A percentile compares a stretch with the other conserved stretches of the same genome.
phyloP scores from a whole-genome alignment of 257 asterid species.

The Leonotis leonurus region DNA sequence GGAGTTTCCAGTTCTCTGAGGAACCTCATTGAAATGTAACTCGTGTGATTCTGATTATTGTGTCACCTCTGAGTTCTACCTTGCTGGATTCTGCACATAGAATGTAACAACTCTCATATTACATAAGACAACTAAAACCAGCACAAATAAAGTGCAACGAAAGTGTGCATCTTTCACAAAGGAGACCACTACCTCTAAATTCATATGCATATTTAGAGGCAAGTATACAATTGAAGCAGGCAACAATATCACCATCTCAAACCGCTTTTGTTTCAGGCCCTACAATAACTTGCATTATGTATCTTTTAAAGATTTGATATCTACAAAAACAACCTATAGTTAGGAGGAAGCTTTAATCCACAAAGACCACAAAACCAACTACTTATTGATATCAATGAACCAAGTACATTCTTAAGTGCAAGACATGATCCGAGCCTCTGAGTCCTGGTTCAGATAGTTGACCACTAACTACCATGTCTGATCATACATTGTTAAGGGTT shows the following conservation, averaged over 20 bases:
- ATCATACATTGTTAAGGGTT: neutral
- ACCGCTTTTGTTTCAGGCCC: too few species aligned
- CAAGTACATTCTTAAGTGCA: neutral
- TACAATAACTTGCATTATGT: too few species aligned
- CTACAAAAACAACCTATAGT: neutral
- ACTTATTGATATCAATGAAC: neutral
- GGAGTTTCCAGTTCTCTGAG: neutral
- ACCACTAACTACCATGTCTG: neutral
- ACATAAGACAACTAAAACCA: neutral
- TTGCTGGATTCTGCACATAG: slow-evolving; percentile 12
- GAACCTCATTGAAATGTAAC: neutral
- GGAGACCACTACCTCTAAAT: neutral
- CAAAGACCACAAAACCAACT: too few species aligned
- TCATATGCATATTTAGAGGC: neutral
- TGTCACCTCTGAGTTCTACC: neutral
- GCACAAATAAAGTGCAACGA: neutral
- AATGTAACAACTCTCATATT: neutral
- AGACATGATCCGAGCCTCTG: neutral
- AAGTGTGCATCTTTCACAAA: neutral
- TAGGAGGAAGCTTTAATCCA: too few species aligned
- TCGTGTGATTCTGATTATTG: neutral
- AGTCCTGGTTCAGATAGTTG: neutral
- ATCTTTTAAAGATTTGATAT: neutral
- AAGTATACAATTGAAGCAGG: neutral
- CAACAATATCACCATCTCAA: neutral